A percentile compares a stretch with the other conserved stretches of the same genome.
Conservation (phyloP, 2,329 filamentous ascomycete species). For the Diaporthe vaccinii region DNA sequence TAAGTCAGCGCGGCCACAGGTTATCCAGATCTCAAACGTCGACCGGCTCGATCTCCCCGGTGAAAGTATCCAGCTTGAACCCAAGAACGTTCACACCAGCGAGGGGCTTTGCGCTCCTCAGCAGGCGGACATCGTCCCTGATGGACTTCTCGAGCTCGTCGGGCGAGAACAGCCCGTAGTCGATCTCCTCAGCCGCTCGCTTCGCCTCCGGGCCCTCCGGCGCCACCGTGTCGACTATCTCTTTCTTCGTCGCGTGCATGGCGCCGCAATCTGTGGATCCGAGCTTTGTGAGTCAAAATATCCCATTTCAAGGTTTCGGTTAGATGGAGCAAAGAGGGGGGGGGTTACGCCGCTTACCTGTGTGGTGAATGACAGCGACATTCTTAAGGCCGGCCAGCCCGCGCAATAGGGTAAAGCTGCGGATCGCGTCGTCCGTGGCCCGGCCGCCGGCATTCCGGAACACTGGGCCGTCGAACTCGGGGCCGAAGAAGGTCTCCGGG, state of each 20-base stretch:
- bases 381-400: slow-evolving; percentile 31
- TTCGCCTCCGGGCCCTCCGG: not conserved
- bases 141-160: slow-evolving; percentile 30
- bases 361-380: slow-evolving; percentile 32
- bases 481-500: slow-evolving; percentile 38
- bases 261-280: slow-evolving; percentile 31
- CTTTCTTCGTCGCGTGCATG: slow-evolving; percentile 9
- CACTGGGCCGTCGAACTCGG: slow-evolving; percentile 22
- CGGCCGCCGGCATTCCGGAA: slow-evolving; percentile 37
- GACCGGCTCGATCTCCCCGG: slow-evolving; percentile 34
- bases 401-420: slow-evolving; percentile 22
- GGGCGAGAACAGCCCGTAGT: slow-evolving; percentile 25
- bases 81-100: slow-evolving; percentile 32
- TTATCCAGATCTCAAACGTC: not conserved
- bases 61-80: slow-evolving; percentile 38
- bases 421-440: slow-evolving; percentile 35
- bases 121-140: slow-evolving; percentile 32
- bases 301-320: too few relatives aligned
- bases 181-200: slow-evolving; percentile 24
- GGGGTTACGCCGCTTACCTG: not conserved
- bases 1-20: not conserved
- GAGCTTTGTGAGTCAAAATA: not conserved
- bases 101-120: slow-evolving; percentile 20
- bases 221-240: slow-evolving; percentile 17
- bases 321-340: too few relatives aligned